Evolutionary conservation across 1,139 yeast species (phyloP), one percentile per base, ranked within the genome.

Genomic region (Protomyces inouyei): DNA sequence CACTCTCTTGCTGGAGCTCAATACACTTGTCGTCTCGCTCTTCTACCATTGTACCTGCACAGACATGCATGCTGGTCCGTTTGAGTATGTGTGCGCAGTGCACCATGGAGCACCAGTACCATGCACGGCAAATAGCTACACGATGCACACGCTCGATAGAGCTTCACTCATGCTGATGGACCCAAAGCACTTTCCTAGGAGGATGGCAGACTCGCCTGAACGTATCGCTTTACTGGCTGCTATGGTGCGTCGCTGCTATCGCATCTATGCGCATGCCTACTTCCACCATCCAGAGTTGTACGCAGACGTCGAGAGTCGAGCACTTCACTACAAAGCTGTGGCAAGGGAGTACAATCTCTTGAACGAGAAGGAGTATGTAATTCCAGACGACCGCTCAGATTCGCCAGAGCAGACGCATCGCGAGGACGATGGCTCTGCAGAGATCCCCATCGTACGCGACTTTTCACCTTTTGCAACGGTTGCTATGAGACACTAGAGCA

Each of bases 221-320:
- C 52, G 37, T 21, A 36, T 55, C 9, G 23, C 38, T 5, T 36
- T 35, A 5, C 28, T 57, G 36, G 38, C 55, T 5, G 23, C 61
- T 8, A 57, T 46, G 9, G 45, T 57, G 63, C 53, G 61, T 18
- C 53, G 61, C 14, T 37, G 35, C n/a, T 57, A 57, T 53, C 25
- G 61, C 12, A 57, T 57, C 46, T 57, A 46, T 57, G 57, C 36
- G n/a, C 61, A 57, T 53, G 61, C 61, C 21, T 57, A 55, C 51
- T 57, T 37, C 16, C 36, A 57, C 12, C 61, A 57, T 52, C 28
- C 36, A 18, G 63, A 52, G 9, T 10, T 43, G 25, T 43, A 43
- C 25, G 48, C 16, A 10, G 3, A 43, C 12, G 48, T 43, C 23
- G 25, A 12, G 5, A 10, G 12, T 18, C 21, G 18, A 10, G 48